Base-by-base conservation (phyloP, 208 protist genomes). In the Sergeia podlipaevii region DNA sequence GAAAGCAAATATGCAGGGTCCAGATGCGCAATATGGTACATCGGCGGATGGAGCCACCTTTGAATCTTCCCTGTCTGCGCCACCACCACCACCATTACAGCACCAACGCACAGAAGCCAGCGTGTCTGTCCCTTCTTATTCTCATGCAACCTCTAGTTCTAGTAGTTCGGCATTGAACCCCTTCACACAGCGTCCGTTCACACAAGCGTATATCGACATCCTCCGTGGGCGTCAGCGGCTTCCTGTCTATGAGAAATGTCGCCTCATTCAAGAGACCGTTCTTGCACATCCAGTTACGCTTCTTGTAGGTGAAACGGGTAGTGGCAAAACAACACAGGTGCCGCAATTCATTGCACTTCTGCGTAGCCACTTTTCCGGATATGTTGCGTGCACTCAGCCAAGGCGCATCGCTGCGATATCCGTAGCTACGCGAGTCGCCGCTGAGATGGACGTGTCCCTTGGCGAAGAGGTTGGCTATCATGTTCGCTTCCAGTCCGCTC, bases 391-490 rank as follows among this genome's bases (percentile, higher is more conserved):
- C 72, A 99, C 98, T 18, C 98, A 99, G 80, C 98, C 98, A n/a
- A 74, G 99, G 4, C 84, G 98, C 42, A 98, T 99, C 23, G 98
- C 98, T 4, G 98, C 99, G 17, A 97, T 98, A 52, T 97, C 85
- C 10, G 97, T 99, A 0, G 97, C 98, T 10, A 91, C 96, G 41
- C 92, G 99, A 43, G 98, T 99, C 6, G 95, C 98, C 4, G 85
- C 97, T 45, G 99, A 99, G 72, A 96, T 97, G 70, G 97, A 97
- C 27, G 97, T 97, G 36, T 42, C 49, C n/a, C 70, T 99, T 0
- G 98, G 98, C 24, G 69, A 93, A 18, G 88, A 99, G 48, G 97
- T 99, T 1, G 98, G 99, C 29, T 99, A 99, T 65, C 85, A 87
- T 21, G 98, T 99, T 48, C 90, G 98, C 44, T 99, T 99, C 70